Conservation (phyloP, 139 green algal species). For the Chlorella sorokiniana region DNA sequence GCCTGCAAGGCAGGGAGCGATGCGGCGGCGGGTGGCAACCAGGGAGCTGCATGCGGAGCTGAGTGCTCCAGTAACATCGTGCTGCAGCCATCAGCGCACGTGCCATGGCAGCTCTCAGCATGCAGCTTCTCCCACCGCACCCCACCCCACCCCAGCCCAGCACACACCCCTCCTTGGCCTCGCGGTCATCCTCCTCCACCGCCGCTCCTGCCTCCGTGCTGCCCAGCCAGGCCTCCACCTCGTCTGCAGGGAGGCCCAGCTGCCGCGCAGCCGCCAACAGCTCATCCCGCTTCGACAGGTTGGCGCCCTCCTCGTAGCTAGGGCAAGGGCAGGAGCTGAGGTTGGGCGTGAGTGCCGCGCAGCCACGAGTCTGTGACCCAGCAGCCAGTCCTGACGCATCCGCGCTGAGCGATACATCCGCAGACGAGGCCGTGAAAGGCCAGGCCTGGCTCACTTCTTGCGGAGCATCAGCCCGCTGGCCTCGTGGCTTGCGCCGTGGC, state of each 20-base stretch:
- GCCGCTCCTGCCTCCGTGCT: neutral
- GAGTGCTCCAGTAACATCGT: neutral
- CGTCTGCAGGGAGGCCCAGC: neutral
- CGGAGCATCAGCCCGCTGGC: constrained; percentile 8
- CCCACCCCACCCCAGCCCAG: too few species aligned
- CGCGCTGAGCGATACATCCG: too few species aligned
- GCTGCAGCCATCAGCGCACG: neutral
- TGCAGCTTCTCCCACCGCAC: neutral
- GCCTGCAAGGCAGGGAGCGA: neutral
- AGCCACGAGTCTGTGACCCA: too few species aligned
- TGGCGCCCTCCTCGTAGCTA: constrained; percentile 12
- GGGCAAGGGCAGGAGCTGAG: neutral
- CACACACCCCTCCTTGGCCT: neutral
- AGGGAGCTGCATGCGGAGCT: too few species aligned
- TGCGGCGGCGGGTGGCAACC: too few species aligned
- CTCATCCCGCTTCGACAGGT: neutral
- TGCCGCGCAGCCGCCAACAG: neutral
- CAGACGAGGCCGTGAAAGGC: too few species aligned
- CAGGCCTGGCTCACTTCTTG: neutral
- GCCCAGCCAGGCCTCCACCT: constrained; percentile 7
- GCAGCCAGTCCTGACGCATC: too few species aligned
- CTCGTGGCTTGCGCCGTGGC: constrained; percentile 5
- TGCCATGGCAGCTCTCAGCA: neutral
- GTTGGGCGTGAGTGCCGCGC: too few species aligned
- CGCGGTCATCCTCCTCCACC: neutral